Evolutionary conservation across 2,329 filamentous ascomycete species (phyloP), one percentile per base, ranked within the genome.

Genomic region (Lachnellula willkommii): DNA sequence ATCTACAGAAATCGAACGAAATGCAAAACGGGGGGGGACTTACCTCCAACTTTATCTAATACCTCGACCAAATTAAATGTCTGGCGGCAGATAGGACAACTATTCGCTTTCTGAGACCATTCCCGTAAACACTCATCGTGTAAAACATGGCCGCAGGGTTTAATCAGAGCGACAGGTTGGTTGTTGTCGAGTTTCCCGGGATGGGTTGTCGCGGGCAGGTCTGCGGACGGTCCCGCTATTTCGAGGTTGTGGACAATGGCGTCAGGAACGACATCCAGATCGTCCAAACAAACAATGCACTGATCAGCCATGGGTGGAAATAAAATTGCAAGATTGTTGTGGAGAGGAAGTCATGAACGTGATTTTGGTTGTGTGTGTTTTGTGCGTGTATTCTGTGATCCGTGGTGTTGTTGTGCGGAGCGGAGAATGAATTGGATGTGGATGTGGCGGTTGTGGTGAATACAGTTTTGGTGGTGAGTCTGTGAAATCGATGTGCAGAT

Each of bases 71-170:
- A 76, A 73, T 97, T 93, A 77, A 99, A 97, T 61, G 82, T 84
- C 66, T 90, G 88, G 64, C 94, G 89, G 74, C 94, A 99, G 72
- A 99, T 96, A 47, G 94, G 94, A 73, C 94, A 99, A 70, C 92
- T 96, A 74, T 97, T 99, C 61, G 94, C 93, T 72, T 95, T 88
- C 74, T 95, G 90, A 47, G 93, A 90, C 94, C 94, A 99, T 65
- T 91, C 90, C 66, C 88, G 88, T 64, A 99, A 80, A 73, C 94
- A 99, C 52, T 88, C 85, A 75, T 99, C 87, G 75, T 99, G 94
- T 65, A 99, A 79, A 65, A 92, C 82, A 77, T 99, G 95, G 56
- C 90, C 89, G 73, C 94, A 99, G 47, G 90, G 87, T 58, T 84
- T 77, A 50, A 87, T 81, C 54, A 80, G 73, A 42, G 84, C 83